Evolutionary conservation across 176 grass and related monocot genomes (phyloP), one percentile per base, ranked within the genome.

Genomic region (Aechmea fasciata): DNA sequence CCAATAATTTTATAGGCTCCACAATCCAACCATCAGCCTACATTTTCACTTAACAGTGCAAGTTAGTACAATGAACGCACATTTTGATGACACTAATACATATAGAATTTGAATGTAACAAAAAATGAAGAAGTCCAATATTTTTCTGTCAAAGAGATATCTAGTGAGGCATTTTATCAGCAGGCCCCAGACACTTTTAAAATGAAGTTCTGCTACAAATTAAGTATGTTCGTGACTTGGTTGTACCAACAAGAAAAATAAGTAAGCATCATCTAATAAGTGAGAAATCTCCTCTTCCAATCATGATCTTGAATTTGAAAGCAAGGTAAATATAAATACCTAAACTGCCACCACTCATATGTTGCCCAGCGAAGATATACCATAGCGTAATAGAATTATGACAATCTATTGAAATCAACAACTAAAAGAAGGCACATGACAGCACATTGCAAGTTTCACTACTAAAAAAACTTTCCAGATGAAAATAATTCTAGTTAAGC

Each of bases 1-100:
- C 79, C 51, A 96, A 67, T 72, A 96, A 84, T 11, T 73, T 83
- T 80, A 96, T 96, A 28, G 14, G 80, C 9, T 82, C 74, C 57
- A 96, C 83, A 48, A 88, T 91, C 88, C 88, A 96, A 23, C 92
- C 92, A 89, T 96, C 92, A 83, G 85, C 88, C 92, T 96, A 63
- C 57, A 88, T 73, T 59, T 78, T 48, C 20, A 64, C 10, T 28
- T 22, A 66, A 57, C 14, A 13, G 23, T 64, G 13, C 67, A 62
- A 70, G 51, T 70, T 17, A 71, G 12, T n/a, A 66, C 51, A 64
- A 11, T 28, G 2, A 7, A 4, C 33, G 33, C 4, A 10, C 9
- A 57, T 73, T 73, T 13, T 23, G 11, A 28, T 24, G 3, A 41
- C 6, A 62, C 23, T 29, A 29, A 0, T 57, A 19, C 63, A 9